These are phyloP conservation scores for Russula dissimulans DNA, from an alignment of 768 basidiomycete genomes.

Conservation along the genomic window DNA sequence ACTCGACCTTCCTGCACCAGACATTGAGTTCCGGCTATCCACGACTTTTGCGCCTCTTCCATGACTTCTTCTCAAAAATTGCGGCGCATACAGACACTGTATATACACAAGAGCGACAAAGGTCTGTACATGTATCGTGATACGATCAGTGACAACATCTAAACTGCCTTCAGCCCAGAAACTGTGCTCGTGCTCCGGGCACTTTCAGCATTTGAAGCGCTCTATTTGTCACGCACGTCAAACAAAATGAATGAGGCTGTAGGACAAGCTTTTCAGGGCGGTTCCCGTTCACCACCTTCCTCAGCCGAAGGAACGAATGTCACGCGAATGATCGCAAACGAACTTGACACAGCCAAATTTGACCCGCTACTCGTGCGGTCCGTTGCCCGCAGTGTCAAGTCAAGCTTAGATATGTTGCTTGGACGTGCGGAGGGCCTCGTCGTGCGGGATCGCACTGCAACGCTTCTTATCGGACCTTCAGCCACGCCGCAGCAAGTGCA, in stretches of 20 bases:
- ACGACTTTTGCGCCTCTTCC: constrained; percentile 79
- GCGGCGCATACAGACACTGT: constrained; percentile 92
- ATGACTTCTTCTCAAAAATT: constrained; percentile 94
- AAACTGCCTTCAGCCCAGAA: constrained; percentile 58
- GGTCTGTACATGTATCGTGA: constrained; percentile 34
- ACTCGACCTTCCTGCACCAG: constrained; percentile 85
- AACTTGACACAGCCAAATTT: constrained; percentile 86
- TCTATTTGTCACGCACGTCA: constrained; percentile 81
- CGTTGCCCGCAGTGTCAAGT: constrained; percentile 65
- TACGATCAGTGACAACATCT: neutral
- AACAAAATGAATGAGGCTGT: constrained; percentile 80
- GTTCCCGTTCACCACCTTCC: constrained; percentile 60
- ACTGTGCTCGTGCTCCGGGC: constrained; percentile 82
- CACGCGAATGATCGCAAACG: constrained; percentile 74
- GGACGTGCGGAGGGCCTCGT: constrained; percentile 60
- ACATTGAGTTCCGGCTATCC: constrained; percentile 84
- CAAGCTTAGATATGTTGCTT: constrained; percentile 60
- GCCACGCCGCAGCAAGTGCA: constrained; percentile 70
- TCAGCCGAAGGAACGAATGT: constrained; percentile 68
- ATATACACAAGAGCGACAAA: constrained; percentile 77
- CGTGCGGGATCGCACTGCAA: constrained; percentile 68
- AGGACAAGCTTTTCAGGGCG: constrained; percentile 65
- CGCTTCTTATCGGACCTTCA: constrained; percentile 61
- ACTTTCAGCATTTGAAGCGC: constrained; percentile 71
- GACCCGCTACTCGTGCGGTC: constrained; percentile 80